phyloP scores from a whole-genome alignment of 2,329 filamentous ascomycete species.

The Elsinoe perseae region DNA sequence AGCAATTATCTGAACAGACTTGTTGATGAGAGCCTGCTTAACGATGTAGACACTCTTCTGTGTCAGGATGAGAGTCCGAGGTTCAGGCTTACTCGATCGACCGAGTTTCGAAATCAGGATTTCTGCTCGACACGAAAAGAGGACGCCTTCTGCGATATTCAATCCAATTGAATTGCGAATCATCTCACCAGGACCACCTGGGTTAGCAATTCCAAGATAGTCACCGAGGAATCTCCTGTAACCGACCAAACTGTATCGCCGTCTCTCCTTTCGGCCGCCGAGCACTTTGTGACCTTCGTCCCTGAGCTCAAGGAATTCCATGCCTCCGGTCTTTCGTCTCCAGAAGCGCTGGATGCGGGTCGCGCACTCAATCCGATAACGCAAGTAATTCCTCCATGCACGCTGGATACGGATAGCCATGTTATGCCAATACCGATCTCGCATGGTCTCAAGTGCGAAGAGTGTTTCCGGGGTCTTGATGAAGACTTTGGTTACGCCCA shows the following conservation, averaged over 20 bases:
- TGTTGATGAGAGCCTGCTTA: constrained; percentile 72
- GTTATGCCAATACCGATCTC: constrained; percentile 97
- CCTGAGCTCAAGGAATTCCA: constrained; percentile 79
- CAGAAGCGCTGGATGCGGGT: constrained; percentile 92
- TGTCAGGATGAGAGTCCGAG: constrained; percentile 76
- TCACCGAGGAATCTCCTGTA: constrained; percentile 90
- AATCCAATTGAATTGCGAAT: constrained; percentile 69
- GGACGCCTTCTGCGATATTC: constrained; percentile 58
- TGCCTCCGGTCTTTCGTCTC: constrained; percentile 84
- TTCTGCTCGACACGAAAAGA: constrained; percentile 90
- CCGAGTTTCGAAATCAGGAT: constrained; percentile 90
- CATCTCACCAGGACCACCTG: constrained; percentile 69
- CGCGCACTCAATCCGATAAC: constrained; percentile 85
- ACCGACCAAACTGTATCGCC: constrained; percentile 83
- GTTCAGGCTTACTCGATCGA: constrained; percentile 86
- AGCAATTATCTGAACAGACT: constrained; percentile 69
- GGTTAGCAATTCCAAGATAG: constrained; percentile 81
- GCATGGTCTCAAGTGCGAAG: constrained; percentile 95
- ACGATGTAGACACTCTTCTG: constrained; percentile 83
- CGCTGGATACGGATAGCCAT: constrained; percentile 97
- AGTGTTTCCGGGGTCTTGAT: constrained; percentile 97
- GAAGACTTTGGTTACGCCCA: constrained; percentile 94
- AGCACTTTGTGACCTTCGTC: constrained; percentile 81
- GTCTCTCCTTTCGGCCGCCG: constrained; percentile 77
- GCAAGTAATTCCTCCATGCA: constrained; percentile 92